Evolutionary conservation across 2,329 filamentous ascomycete species (phyloP), one percentile per base, ranked within the genome.

Genomic region (Endoconidiophora laricicola): DNA sequence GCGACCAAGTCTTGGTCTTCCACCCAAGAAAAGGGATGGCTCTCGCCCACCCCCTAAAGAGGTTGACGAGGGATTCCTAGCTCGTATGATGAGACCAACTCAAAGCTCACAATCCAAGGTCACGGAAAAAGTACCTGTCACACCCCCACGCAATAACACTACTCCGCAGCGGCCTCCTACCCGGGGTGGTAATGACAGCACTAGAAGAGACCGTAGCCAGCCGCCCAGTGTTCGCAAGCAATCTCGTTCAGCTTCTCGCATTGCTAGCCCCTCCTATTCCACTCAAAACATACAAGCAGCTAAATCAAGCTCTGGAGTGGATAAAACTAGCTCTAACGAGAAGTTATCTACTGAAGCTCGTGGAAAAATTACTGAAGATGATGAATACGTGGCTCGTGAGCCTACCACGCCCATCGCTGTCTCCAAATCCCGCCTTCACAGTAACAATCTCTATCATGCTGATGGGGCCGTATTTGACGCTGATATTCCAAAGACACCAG

Each of bases 11-110:
- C 56, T 79, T 16, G 76, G 75, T 1, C 73, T 69, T 2, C 75
- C 76, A 6, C 73, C 76, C 2, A 80, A 76, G 62, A 78, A 74
- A 55, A 38, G 52, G 6, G 60, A 69, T 57, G 58, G 72, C 46
- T 55, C 69, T 5, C 61, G 67, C 1, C 72, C 71, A 57, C 68
- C 70, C 54, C 67, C 73, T 23, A 69, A 68, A 44, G 72, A 73
- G 16, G 69, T 82, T 1, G 80, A 85, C 55, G 79, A 84, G 56
- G 65, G 77, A 12, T 88, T 88, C 63, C 66, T 88, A 23, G 82
- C 81, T n/a, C 76, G 83, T 48, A 86, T 88, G 83, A 87, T 81
- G 77, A 71, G 83, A 39, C 83, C 83, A 2, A 88, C 83, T 0
- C 74, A 81, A 42, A 69, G 76, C 43, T 85, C 79, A 4, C 72